Conservation (phyloP, 148 eudicot genomes). For the Heliosperma pusillum region DNA sequence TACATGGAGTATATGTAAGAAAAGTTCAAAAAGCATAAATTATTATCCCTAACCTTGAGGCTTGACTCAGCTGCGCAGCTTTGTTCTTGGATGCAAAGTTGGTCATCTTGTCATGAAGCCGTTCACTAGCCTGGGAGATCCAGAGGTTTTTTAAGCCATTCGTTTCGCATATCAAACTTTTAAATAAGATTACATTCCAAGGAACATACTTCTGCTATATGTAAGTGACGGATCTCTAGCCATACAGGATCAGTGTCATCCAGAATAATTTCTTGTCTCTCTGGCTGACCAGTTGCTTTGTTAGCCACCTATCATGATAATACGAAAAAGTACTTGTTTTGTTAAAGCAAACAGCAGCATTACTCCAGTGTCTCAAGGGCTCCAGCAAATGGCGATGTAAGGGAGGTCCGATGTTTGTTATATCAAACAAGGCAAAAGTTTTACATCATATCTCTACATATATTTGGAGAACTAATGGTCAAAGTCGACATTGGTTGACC, state of each 20-base stretch:
- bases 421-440: too few species aligned
- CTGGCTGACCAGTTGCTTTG: conserved; percentile 76
- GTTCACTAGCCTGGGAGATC: conserved; percentile 84
- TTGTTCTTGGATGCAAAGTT: conserved; percentile 83
- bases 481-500: too few species aligned
- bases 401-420: too few species aligned
- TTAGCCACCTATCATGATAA: conserved; percentile 58
- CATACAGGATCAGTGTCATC: conserved; percentile 95
- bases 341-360: too few species aligned
- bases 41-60: conserved; percentile 52
- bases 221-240: conserved; percentile 86
- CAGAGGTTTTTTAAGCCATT: conserved; percentile 11
- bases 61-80: conserved; percentile 88
- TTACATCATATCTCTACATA: too few species aligned
- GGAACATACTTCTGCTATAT: conserved; percentile 84
- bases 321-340: not conserved
- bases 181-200: conserved; percentile 1
- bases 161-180: not conserved
- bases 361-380: too few species aligned
- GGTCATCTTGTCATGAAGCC: conserved; percentile 78
- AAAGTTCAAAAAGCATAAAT: conserved; percentile 2
- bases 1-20: not conserved
- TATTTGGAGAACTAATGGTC: too few species aligned
- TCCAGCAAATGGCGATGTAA: too few species aligned
- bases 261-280: conserved; percentile 72